Percentiles rank a stretch among this genome's conserved stretches.
Evolutionary conservation across 2,329 filamentous ascomycete species (phyloP).

Genomic region (Hysterium pulicare): DNA sequence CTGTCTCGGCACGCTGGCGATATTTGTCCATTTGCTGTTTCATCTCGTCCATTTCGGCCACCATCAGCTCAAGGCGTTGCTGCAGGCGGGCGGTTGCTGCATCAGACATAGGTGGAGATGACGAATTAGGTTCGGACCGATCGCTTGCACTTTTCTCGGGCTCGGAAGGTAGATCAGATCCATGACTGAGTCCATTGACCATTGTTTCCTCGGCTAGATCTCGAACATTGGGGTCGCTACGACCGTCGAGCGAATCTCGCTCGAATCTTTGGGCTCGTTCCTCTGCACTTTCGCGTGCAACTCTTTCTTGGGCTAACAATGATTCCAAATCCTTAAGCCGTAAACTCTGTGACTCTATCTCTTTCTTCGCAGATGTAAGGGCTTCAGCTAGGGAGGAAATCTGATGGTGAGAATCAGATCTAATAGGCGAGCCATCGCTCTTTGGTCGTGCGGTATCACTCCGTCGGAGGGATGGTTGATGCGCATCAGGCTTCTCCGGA

Average conservation of each 20-base stretch:
- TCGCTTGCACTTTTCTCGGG: constrained; percentile 14
- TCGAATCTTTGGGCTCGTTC: constrained; percentile 71
- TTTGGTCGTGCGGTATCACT: constrained; percentile 73
- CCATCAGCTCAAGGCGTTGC: constrained; percentile 70
- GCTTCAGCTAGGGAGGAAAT: constrained; percentile 83
- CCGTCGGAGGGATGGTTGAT: constrained; percentile 66
- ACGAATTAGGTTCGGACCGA: constrained; percentile 19
- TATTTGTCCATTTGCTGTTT: constrained; percentile 76
- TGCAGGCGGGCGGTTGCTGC: constrained; percentile 55
- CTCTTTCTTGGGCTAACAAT: constrained; percentile 72
- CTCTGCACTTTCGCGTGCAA: constrained; percentile 80
- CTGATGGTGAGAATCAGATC: constrained; percentile 63
- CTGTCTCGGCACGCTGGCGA: constrained; percentile 71
- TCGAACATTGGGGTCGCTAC: background rate
- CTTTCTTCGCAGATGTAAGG: constrained; percentile 76
- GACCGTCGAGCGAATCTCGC: constrained; percentile 50
- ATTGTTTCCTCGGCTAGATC: constrained; percentile 25
- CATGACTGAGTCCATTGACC: constrained; percentile 18
- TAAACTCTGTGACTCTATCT: constrained; percentile 77
- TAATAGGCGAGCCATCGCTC: constrained; percentile 56
- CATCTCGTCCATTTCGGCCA: constrained; percentile 76
- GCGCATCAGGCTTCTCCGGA: constrained; percentile 83
- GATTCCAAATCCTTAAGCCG: constrained; percentile 79
- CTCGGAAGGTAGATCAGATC: constrained; percentile 7
- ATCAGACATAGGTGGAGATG: constrained; percentile 24